A percentile compares a stretch with the other conserved stretches of the same genome.
phyloP scores from a whole-genome alignment of 2,329 filamentous ascomycete genomes.

The Neonectria coccinea region DNA sequence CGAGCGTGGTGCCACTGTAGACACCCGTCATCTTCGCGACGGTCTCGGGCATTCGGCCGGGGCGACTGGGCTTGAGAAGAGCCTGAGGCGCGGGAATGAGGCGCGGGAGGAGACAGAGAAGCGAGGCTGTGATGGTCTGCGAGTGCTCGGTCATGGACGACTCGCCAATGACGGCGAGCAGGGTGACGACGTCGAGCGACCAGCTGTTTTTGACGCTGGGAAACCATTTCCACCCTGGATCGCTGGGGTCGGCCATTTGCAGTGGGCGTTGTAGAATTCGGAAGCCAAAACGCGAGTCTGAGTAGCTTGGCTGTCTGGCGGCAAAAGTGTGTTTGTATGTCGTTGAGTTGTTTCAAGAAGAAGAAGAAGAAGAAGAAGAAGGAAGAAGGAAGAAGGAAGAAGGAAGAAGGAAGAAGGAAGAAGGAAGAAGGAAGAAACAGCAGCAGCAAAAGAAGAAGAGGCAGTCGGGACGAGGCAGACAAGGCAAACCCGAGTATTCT shows the following conservation, averaged over 20 bases:
- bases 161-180: slow-evolving; percentile 73
- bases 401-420: neutral
- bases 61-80: slow-evolving; percentile 67
- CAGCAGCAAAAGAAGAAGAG: neutral
- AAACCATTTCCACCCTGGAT: slow-evolving; percentile 56
- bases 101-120: slow-evolving; percentile 68
- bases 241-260: slow-evolving; percentile 43
- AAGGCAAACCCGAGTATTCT: slow-evolving; percentile 7
- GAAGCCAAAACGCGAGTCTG: neutral
- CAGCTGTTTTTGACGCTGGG: slow-evolving; percentile 58
- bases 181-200: slow-evolving; percentile 71
- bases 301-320: neutral
- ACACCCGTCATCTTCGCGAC: slow-evolving; percentile 69
- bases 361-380: neutral
- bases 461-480: slow-evolving; percentile 24
- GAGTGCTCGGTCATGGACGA: slow-evolving; percentile 68
- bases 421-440: neutral
- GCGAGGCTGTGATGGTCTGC: slow-evolving; percentile 69
- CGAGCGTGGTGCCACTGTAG: slow-evolving; percentile 65
- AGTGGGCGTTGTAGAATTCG: neutral
- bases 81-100: slow-evolving; percentile 73
- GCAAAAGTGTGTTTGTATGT: neutral
- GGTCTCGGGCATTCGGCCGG: slow-evolving; percentile 66
- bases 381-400: neutral
- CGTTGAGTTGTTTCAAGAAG: neutral